Conservation (phyloP, 2,329 filamentous ascomycete genomes). For the Aspergillus japonicus region DNA sequence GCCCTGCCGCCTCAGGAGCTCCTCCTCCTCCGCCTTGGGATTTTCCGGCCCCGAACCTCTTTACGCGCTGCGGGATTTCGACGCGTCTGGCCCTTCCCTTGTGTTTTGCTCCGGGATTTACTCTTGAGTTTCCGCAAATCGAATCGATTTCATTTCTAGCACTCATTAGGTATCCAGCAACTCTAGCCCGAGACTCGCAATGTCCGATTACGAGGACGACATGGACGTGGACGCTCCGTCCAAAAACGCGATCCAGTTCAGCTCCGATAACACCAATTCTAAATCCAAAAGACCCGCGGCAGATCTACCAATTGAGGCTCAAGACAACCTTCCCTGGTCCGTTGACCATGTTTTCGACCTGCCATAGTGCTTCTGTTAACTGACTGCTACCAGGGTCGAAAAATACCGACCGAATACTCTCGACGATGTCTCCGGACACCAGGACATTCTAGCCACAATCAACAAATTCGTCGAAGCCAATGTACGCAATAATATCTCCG, state of each 20-base stretch:
- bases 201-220: constrained; percentile 61
- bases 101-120: neutral
- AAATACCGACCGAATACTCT: constrained; percentile 91
- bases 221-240: constrained; percentile 65
- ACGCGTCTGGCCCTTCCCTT: constrained; percentile 28
- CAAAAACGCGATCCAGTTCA: constrained; percentile 63
- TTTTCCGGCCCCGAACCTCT: constrained; percentile 44
- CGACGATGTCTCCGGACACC: constrained; percentile 90
- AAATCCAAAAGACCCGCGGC: constrained; percentile 92
- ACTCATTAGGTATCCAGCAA: no score
- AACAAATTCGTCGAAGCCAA: constrained; percentile 97
- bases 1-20: constrained; percentile 15
- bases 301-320: constrained; percentile 88
- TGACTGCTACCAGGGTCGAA: constrained; percentile 68
- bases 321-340: constrained; percentile 91
- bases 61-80: constrained; percentile 35
- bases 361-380: constrained; percentile 1
- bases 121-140: neutral
- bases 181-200: constrained; percentile 25
- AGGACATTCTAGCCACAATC: constrained; percentile 95
- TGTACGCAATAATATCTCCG: constrained; percentile 39
- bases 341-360: constrained; percentile 2
- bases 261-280: constrained; percentile 64
- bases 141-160: no score
- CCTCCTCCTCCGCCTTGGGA: constrained; percentile 16